Base-by-base conservation (phyloP, 129 eudicot genomes). In the Flaveria bidentis region DNA sequence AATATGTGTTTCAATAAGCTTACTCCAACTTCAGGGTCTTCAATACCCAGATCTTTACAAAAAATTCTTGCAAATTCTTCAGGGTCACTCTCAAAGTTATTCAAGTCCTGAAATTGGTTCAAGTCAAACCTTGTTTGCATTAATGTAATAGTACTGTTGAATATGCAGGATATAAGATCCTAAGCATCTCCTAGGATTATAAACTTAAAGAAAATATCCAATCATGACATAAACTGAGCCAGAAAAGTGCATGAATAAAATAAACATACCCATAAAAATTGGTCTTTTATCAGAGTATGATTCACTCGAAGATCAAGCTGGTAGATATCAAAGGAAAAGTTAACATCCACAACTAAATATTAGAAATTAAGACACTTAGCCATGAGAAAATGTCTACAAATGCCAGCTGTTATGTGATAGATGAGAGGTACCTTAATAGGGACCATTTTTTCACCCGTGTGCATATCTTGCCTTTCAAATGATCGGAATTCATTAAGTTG, bases 1-100 rank as follows among this genome's bases (percentile, higher is more conserved):
- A 2, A 10, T 68, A 55, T 30, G 23, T 57, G 46, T 57, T 60
- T 72, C n/a, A 52, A 42, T 16, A 55, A 63, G 62, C 98, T 87
- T 85, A 93, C 98, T 72, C 91, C 98, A 82, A 90, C 98, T 90
- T 93, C 97, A 42, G 98, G 98, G 73, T 93, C 98, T 80, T 91
- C 88, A 70, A 93, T 85, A 71, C 90, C 91, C 93, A 93, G 39
- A 76, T 93, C 98, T 80, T 82, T 74, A 80, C 98, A 91, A 72
- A 93, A 91, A 16, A 86, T 87, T 80, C 91, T 87, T 30, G 98
- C 93, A 84, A 93, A 93, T 82, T 93, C 97, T 85, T 93, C 98
- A 65, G 98, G 98, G 75, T 93, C 93, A 73, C 98, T 93, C 86
- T 93, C 98, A 71, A 93, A 84, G 82, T 93, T 93, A 85, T 88